A percentile compares a stretch with the other conserved stretches of the same genome.
These are phyloP conservation scores for Colletotrichum sp. DNA, from an alignment of 2,329 filamentous ascomycete genomes.

Conservation along the genomic window DNA sequence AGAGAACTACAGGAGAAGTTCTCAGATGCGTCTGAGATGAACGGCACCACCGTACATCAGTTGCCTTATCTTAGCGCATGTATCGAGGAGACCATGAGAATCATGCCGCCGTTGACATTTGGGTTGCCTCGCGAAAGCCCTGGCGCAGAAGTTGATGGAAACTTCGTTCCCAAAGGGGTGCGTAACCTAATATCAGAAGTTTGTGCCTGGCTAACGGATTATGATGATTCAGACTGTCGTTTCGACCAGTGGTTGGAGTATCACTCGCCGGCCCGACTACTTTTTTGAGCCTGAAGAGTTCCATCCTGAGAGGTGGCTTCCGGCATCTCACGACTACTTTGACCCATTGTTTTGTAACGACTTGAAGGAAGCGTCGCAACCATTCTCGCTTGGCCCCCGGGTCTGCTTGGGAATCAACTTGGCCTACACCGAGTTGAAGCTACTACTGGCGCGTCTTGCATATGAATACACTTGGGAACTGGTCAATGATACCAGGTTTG, in stretches of 20 bases:
- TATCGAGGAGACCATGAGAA: neutral
- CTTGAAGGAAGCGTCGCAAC: neutral
- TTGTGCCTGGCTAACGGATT: neutral
- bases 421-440: neutral
- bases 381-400: neutral
- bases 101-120: neutral
- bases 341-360: neutral
- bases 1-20: neutral
- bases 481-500: neutral
- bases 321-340: neutral
- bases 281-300: neutral
- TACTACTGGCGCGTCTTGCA: neutral
- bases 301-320: neutral
- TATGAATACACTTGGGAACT: neutral
- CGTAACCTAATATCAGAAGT: neutral
- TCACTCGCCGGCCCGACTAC: neutral
- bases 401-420: neutral
- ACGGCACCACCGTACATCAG: neutral
- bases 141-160: neutral
- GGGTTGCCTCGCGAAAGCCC: neutral
- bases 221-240: neutral
- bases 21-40: neutral
- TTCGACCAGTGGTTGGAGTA: neutral
- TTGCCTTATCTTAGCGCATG: neutral
- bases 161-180: neutral